Evolutionary conservation across 2,329 filamentous ascomycete species (phyloP), one percentile per base, ranked within the genome.

Genomic region (Parafenestella ontariensis): DNA sequence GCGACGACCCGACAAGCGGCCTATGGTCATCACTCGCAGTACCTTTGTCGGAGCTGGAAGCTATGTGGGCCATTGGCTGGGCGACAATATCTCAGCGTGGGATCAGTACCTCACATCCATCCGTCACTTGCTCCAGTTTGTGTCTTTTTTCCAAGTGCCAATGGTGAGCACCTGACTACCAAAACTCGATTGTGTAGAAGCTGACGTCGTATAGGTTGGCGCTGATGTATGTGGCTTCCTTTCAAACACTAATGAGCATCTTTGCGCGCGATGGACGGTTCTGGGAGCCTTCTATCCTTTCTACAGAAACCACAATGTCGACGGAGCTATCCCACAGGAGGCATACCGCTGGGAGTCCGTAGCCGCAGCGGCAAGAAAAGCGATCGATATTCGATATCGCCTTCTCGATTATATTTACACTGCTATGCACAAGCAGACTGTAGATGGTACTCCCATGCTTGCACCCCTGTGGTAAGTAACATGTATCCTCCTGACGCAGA

Each of bases 331-430:
- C 10, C 52, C 68, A 1, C 70, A 73, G 49, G 70, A 73, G 55
- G 64, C 69, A 7, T 93, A 92, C 73, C 82, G 79, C 37, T 92
- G 88, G 87, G 76, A 80, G 0, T 77, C 78, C 2, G 89, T 91
- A 1, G 81, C 89, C 0, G 78, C 83, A 18, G 87, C 88, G 1
- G 89, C 89, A 1, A 82, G 82, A 47, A 87, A 85, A 55, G 88
- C 86, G 13, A 91, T 92, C 63, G 83, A 84, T 33, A 87, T 88
- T 49, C 83, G 90, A 11, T 93, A 92, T 76, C 81, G 84, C n/a
- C 79, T 93, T n/a, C 80, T 93, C 5, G 89, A 92, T 66, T 92
- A 92, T 76, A 82, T 91, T 53, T 92, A 93, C 78, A 92, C 89
- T 1, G 85, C 87, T 1, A 81, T 91, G 71, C 79, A 86, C 65